Base-by-base conservation (phyloP, 768 basidiomycete genomes). In the Brasilioporus rufonigricans region DNA sequence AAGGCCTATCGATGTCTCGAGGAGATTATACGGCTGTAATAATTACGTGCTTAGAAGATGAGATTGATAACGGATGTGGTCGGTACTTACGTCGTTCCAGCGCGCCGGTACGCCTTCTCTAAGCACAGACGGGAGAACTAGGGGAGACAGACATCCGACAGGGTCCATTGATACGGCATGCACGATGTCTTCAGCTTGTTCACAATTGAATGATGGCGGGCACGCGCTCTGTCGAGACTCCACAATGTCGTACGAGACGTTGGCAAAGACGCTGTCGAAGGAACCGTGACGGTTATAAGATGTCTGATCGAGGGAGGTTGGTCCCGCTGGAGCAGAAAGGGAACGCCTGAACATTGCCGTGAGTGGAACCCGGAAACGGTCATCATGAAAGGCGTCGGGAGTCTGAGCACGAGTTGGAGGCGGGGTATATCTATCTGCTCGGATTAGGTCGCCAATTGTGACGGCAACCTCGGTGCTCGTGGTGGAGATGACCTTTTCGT, bases 311-410 rank as follows among this genome's bases (percentile, higher is more conserved):
- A 56, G 47, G 23, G 61, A 52, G 21, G 53, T 57, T 45, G 63
- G 69, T n/a, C 67, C 55, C 1, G 75, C 78, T 4, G 81, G 81
- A 9, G 79, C 80, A 35, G 86, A 86, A 4, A 80, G 72, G 12
- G 83, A 82, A 49, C 86, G 84, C 66, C 77, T 85, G 74, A 80
- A 83, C 82, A 85, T 81, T 48, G 83, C 76, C 5, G 84, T 83
- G 27, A 86, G 77, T 4, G 84, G 79, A 24, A 82, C 72, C 36
- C 67, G 67, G 67, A 80, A 75, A 41, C 77, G 71, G 19, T 55
- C 51, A 52, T 64, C 62, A 4, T 61, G 59, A 35, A 40, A 49
- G n/a, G 52, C 56, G 32, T 68, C 63, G 38, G 71, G 71, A 5
- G 69, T 71, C 54, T 61, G 61, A 26, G 71, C 64, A 31, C 69